These are phyloP conservation scores for Ambrosia hybrid DNA, from an alignment of 140 eudicot species.

Conservation along the genomic window DNA sequence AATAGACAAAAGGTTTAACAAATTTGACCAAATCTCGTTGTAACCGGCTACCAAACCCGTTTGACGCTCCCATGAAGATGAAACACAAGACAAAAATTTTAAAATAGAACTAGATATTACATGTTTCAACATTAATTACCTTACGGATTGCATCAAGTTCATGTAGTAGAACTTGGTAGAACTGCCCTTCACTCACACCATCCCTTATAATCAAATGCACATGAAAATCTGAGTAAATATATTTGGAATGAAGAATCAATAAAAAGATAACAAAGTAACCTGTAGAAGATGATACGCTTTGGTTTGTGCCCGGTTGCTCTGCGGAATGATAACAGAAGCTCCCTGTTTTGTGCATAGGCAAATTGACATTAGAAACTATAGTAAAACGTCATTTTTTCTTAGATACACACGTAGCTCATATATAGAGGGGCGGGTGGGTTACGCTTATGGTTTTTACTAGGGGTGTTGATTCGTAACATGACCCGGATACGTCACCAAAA, in stretches of 20 bases:
- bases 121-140: slow-evolving; percentile 32
- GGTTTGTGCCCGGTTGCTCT: slow-evolving; percentile 93
- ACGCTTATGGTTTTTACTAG: too few relatives aligned
- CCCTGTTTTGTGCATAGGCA: slow-evolving; percentile 39
- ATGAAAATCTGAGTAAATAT: not conserved
- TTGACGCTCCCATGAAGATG: not conserved
- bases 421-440: too few relatives aligned
- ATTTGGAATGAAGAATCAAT: not conserved
- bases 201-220: slow-evolving; percentile 48
- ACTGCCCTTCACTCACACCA: slow-evolving; percentile 99
- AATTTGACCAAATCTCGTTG: not conserved
- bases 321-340: slow-evolving; percentile 76
- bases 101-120: not conserved
- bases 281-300: slow-evolving; percentile 78
- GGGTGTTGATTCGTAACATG: too few relatives aligned
- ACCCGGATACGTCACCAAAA: too few relatives aligned
- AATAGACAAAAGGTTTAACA: not conserved
- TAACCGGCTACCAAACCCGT: too few relatives aligned
- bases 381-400: not conserved
- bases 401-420: too few relatives aligned
- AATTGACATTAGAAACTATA: not conserved
- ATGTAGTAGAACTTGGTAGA: slow-evolving; percentile 81
- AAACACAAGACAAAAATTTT: too few relatives aligned
- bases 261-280: slow-evolving; percentile 37
- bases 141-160: slow-evolving; percentile 98